Conservation (phyloP, 768 basidiomycete genomes). For the Tricholoma terreum region DNA sequence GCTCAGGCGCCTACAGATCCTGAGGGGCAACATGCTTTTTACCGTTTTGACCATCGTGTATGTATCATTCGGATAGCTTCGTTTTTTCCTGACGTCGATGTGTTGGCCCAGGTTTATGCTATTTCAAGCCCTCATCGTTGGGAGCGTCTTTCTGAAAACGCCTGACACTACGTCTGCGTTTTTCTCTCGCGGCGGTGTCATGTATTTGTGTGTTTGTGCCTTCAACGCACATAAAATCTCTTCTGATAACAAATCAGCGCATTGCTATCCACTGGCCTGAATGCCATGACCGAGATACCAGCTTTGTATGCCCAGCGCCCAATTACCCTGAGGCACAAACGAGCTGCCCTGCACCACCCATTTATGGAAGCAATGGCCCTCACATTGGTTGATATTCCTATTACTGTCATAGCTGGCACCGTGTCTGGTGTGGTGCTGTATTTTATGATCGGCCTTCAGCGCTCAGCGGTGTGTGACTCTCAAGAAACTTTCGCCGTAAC, state of each 20-base stretch:
- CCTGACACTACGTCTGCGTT: constrained; percentile 41
- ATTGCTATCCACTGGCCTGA: constrained; percentile 55
- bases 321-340: constrained; percentile 53
- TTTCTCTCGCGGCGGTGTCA: constrained; percentile 55
- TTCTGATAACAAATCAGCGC: constrained; percentile 36
- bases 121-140: constrained; percentile 20
- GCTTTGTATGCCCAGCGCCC: constrained; percentile 59
- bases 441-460: constrained; percentile 59
- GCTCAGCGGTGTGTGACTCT: constrained; percentile 28
- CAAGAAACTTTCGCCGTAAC: background rate
- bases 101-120: constrained; percentile 31
- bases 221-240: too few species aligned
- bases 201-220: constrained; percentile 31
- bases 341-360: constrained; percentile 61
- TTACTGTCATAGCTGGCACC: constrained; percentile 44
- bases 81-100: background rate
- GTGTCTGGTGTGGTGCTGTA: constrained; percentile 55
- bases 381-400: constrained; percentile 61
- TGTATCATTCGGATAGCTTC: constrained; percentile 18
- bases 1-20: constrained; percentile 35
- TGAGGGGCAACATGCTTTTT: constrained; percentile 28
- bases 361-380: constrained; percentile 38
- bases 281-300: constrained; percentile 63
- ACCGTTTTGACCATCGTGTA: constrained; percentile 24
- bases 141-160: constrained; percentile 46